phyloP scores from a whole-genome alignment of 495 filamentous ascomycete genomes.

The Aspergillus haitiensis region DNA sequence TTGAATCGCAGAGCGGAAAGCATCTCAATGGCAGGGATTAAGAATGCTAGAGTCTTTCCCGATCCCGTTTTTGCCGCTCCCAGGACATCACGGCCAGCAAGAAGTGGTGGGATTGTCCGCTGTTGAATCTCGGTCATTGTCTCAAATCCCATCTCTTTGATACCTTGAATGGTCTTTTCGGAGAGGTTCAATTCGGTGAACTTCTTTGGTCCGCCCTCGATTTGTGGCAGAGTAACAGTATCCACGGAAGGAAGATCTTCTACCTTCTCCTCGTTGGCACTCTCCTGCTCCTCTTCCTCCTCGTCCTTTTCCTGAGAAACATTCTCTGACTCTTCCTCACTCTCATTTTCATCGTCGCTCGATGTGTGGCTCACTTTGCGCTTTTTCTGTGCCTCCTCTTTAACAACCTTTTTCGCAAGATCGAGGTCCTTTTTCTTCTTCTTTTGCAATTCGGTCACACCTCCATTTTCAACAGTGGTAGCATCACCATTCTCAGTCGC shows the following conservation, averaged over 20 bases:
- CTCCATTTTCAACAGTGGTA: constrained; percentile 26
- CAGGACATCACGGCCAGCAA: constrained; percentile 90
- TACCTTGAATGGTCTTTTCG: constrained; percentile 81
- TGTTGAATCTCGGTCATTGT: constrained; percentile 96
- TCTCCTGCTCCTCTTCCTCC: constrained; percentile 27
- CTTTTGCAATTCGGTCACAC: constrained; percentile 33
- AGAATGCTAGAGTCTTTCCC: constrained; percentile 92
- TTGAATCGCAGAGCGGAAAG: constrained; percentile 87
- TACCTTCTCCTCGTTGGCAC: constrained; percentile 21
- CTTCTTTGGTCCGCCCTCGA: constrained; percentile 52
- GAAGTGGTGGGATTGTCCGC: constrained; percentile 79
- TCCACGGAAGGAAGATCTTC: constrained; percentile 53
- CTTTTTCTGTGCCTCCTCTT: constrained; percentile 38
- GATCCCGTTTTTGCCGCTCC: constrained; percentile 97
- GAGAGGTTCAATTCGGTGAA: constrained; percentile 87
- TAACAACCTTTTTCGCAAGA: constrained; percentile 25
- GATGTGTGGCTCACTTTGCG: constrained; percentile 36
- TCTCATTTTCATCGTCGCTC: constrained; percentile 37
- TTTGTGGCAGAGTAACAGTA: constrained; percentile 56
- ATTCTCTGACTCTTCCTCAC: constrained; percentile 26
- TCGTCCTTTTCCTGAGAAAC: constrained; percentile 30
- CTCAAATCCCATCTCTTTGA: constrained; percentile 87
- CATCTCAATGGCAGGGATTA: constrained; percentile 96
- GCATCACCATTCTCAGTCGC: constrained; percentile 17
- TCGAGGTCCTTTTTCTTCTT: constrained; percentile 20